phyloP scores from a whole-genome alignment of 2,329 filamentous ascomycete genomes.

The Graphilbum fragrans region DNA sequence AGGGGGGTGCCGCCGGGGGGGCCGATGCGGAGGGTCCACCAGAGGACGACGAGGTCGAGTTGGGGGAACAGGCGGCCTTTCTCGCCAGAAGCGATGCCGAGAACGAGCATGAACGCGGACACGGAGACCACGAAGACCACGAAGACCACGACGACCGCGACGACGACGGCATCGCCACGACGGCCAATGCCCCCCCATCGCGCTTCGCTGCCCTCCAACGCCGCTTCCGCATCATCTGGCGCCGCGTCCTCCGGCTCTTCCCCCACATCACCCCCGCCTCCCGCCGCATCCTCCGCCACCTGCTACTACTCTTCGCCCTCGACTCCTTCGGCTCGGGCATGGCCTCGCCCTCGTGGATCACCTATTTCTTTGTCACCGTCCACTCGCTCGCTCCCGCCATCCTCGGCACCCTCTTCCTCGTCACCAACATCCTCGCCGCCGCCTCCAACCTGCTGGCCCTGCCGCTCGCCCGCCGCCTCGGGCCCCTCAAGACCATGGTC shows the following conservation, averaged over 20 bases:
- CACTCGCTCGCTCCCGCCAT: slow-evolving; percentile 34
- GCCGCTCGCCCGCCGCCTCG: slow-evolving; percentile 30
- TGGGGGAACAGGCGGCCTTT: background rate
- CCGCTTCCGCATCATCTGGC: background rate
- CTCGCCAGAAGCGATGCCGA: background rate
- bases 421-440: slow-evolving; percentile 37
- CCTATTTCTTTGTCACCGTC: slow-evolving; percentile 39
- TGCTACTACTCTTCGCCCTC: slow-evolving; percentile 26
- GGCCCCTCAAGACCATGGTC: slow-evolving; percentile 49
- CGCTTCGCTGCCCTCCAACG: no score
- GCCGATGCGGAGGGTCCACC: no score
- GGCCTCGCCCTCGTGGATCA: slow-evolving; percentile 42
- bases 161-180: background rate
- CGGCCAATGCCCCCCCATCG: background rate
- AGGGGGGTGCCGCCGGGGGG: no score
- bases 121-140: no score
- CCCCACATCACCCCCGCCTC: slow-evolving; percentile 46
- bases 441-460: slow-evolving; percentile 39
- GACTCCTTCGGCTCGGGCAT: slow-evolving; percentile 32
- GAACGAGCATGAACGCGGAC: no score
- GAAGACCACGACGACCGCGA: background rate
- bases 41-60: background rate
- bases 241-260: slow-evolving; percentile 22
- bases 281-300: slow-evolving; percentile 38
- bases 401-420: slow-evolving; percentile 43